Conservation (phyloP, 768 basidiomycete genomes). For the Rubroboletus satanas region DNA sequence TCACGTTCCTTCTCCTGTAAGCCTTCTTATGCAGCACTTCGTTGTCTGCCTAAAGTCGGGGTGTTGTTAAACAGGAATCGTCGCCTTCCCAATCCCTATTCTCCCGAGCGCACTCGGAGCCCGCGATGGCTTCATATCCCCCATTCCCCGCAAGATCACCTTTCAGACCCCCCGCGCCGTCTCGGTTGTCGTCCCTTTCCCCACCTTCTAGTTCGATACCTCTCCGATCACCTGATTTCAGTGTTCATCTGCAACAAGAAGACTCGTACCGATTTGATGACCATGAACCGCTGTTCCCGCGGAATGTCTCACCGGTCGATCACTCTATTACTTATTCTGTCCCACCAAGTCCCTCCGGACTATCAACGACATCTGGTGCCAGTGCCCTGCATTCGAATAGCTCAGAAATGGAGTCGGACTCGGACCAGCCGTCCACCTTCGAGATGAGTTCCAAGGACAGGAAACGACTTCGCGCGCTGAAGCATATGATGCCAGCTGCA, state of each 20-base stretch:
- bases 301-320: slow-evolving; percentile 3
- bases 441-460: slow-evolving; percentile 30
- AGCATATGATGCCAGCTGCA: slow-evolving; percentile 51
- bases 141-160: slow-evolving; percentile 6
- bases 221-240: slow-evolving; percentile 12
- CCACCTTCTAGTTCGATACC: not conserved
- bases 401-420: slow-evolving; percentile 18
- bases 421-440: slow-evolving; percentile 9
- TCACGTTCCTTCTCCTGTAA: slow-evolving; percentile 8
- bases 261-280: slow-evolving; percentile 13
- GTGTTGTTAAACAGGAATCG: slow-evolving; percentile 4
- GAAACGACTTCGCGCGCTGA: slow-evolving; percentile 38
- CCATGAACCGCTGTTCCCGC: not conserved
- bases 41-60: not conserved
- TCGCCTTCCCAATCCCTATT: slow-evolving; percentile 2
- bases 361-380: slow-evolving; percentile 16
- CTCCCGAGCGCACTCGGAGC: slow-evolving; percentile 12
- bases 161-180: not conserved
- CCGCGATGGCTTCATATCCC: slow-evolving; percentile 3
- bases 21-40: not conserved
- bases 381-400: slow-evolving; percentile 16
- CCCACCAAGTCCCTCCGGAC: slow-evolving; percentile 16
- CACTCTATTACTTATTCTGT: slow-evolving; percentile 1
- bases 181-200: slow-evolving; percentile 13
- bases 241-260: slow-evolving; percentile 13